Percentiles rank a stretch among this genome's conserved stretches.
Evolutionary conservation across 2,329 filamentous ascomycete genomes (phyloP).

Genomic region (Phialophora chinensis): DNA sequence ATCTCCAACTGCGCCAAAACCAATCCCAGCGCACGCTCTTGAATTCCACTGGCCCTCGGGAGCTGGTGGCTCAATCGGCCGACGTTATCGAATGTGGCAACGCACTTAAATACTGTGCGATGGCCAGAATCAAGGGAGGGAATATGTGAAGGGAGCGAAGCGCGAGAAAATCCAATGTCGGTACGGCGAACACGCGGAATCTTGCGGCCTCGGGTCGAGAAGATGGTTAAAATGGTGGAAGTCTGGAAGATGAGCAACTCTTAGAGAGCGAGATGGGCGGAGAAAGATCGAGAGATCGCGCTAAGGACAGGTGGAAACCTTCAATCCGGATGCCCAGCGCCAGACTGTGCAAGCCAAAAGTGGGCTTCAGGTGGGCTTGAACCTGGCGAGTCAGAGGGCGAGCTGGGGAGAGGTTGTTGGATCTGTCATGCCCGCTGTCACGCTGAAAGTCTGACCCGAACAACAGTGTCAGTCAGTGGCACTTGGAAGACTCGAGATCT

Average conservation of each 20-base stretch:
- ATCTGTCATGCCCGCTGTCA: constrained; percentile 6
- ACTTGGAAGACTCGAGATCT: constrained; percentile 3
- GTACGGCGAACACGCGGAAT: constrained; percentile 5
- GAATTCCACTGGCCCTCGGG: not conserved
- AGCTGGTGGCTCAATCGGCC: not conserved
- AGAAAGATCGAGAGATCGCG: constrained; percentile 42
- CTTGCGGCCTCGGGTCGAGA: constrained; percentile 33
- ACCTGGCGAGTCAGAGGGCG: constrained; percentile 17
- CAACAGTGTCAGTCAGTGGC: constrained; percentile 10
- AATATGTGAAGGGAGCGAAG: not conserved
- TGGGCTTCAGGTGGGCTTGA: constrained; percentile 10
- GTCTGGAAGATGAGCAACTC: constrained; percentile 38
- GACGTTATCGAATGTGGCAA: not conserved
- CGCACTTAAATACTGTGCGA: not conserved
- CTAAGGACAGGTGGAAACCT: constrained; percentile 25
- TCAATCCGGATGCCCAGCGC: constrained; percentile 22
- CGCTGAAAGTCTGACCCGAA: constrained; percentile 23
- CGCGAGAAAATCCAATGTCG: constrained; percentile 1
- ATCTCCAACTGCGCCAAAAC: constrained; percentile 8
- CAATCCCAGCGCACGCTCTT: not conserved
- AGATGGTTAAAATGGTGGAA: constrained; percentile 32
- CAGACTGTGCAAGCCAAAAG: constrained; percentile 13
- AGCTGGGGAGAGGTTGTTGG: constrained; percentile 2
- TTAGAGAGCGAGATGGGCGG: constrained; percentile 40
- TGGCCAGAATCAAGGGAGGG: not conserved